Conservation (phyloP, 352 stramenopile species). For the Globisporangium lucens region DNA sequence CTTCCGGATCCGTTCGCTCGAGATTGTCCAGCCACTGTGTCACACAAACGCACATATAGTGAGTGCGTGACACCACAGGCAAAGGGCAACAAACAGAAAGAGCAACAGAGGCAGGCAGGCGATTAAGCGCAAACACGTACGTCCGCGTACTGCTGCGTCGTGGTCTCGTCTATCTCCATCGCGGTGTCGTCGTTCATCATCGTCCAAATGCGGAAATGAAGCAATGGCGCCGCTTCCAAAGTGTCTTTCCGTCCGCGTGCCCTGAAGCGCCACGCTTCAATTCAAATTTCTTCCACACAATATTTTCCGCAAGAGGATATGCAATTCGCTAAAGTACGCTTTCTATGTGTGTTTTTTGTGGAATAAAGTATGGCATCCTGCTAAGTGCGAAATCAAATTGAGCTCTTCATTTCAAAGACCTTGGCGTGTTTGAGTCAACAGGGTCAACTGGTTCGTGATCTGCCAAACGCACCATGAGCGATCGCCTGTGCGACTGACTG, state of each 20-base stretch:
- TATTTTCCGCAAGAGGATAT: neutral
- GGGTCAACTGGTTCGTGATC: neutral
- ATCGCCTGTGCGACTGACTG: neutral
- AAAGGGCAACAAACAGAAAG: neutral
- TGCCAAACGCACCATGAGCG: neutral
- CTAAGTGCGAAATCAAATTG: neutral
- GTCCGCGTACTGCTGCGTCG: conserved; percentile 73
- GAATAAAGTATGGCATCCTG: neutral
- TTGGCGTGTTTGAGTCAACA: neutral
- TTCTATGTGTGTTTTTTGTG: neutral
- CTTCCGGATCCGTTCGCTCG: conserved; percentile 61
- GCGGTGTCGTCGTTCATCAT: neutral
- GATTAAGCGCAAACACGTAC: conserved; percentile 30
- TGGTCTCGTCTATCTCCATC: conserved; percentile 45
- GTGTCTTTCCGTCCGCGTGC: neutral
- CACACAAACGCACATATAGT: neutral
- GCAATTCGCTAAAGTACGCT: neutral
- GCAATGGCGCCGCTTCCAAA: neutral
- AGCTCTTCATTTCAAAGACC: neutral
- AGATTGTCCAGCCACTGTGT: conserved; percentile 68
- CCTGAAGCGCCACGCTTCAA: conserved; percentile 1
- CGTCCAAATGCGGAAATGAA: neutral
- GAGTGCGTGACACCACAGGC: neutral
- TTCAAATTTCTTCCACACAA: neutral
- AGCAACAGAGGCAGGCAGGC: neutral